phyloP scores from a whole-genome alignment of 2,329 filamentous ascomycete species.

The Nannizziopsis arthrosporioides region DNA sequence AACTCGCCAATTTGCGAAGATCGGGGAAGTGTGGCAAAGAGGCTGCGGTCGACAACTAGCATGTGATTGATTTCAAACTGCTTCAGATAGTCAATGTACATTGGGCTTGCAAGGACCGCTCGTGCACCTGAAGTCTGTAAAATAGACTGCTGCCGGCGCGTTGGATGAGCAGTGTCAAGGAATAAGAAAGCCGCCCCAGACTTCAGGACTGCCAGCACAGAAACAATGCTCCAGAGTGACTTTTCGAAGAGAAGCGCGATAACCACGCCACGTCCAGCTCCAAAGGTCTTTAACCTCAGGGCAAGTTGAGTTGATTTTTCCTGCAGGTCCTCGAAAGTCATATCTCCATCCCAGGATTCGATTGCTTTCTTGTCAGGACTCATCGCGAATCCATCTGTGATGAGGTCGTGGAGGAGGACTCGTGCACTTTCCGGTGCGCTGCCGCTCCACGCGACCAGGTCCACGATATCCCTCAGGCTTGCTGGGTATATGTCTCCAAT shows the following conservation, averaged over 20 bases:
- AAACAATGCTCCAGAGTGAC: constrained; percentile 57
- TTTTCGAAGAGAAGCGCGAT: constrained; percentile 68
- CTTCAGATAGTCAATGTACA: constrained; percentile 31
- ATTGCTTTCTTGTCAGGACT: constrained; percentile 15
- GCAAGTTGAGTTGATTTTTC: constrained; percentile 16
- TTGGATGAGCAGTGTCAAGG: constrained; percentile 40
- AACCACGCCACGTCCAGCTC: constrained; percentile 43
- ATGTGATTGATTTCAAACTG: constrained; percentile 32
- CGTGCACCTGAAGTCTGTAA: constrained; percentile 29
- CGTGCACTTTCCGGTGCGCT: too few relatives aligned
- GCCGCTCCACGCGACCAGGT: too few relatives aligned
- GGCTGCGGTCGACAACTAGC: constrained; percentile 19
- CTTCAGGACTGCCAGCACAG: constrained; percentile 63
- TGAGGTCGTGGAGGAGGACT: constrained; percentile 15
- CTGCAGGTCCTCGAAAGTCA: constrained; percentile 15
- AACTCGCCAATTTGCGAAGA: not conserved
- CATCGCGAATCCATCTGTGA: constrained; percentile 7
- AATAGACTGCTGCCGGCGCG: constrained; percentile 28
- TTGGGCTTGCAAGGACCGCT: constrained; percentile 30
- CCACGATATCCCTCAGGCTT: too few relatives aligned
- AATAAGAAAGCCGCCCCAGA: constrained; percentile 66
- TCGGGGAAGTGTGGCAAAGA: constrained; percentile 1
- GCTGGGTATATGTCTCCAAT: too few relatives aligned
- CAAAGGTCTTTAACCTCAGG: not conserved
- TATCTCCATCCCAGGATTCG: constrained; percentile 7